These are phyloP conservation scores for Candida smagusa DNA, from an alignment of 1,139 yeast genomes.

Conservation along the genomic window DNA sequence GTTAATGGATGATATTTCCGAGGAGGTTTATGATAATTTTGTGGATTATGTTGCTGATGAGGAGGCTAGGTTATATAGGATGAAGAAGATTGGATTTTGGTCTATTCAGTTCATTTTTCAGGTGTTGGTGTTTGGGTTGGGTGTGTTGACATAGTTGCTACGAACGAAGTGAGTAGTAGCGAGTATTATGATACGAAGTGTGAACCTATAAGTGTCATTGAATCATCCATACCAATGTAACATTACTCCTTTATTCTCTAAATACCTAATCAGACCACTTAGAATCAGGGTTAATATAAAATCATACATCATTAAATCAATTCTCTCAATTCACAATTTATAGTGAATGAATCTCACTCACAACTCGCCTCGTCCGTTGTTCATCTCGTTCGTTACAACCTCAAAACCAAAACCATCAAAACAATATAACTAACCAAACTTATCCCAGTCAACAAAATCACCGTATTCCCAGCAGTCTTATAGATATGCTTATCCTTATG, in stretches of 20 bases:
- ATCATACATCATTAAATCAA: too few relatives aligned
- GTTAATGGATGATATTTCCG: conserved; percentile 87
- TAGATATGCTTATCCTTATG: conserved; percentile 38
- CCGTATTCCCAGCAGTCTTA: conserved; percentile 51
- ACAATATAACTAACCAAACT: conserved; percentile 47
- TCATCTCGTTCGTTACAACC: conserved; percentile 28
- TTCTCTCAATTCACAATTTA: too few relatives aligned
- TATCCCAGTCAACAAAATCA: conserved; percentile 37
- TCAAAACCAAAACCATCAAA: conserved; percentile 39
- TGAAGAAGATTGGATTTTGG: conserved; percentile 92
- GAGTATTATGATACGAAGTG: too few relatives aligned
- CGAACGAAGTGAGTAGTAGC: too few relatives aligned
- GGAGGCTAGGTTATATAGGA: conserved; percentile 64
- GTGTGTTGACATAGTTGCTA: conserved; percentile 38
- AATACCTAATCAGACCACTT: too few relatives aligned
- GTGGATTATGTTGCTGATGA: conserved; percentile 88
- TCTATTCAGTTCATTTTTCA: conserved; percentile 82
- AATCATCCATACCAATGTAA: conserved; percentile 6
- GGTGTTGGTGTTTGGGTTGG: conserved; percentile 75
- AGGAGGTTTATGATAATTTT: conserved; percentile 87
- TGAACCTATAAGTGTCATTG: too few relatives aligned
- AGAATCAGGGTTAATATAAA: too few relatives aligned
- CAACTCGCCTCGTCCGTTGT: too few relatives aligned
- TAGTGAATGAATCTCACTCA: too few relatives aligned
- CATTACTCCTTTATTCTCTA: not conserved